Evolutionary conservation across 345 rosid species (phyloP), one percentile per base, ranked within the genome.

Genomic region (Pistacia vera): DNA sequence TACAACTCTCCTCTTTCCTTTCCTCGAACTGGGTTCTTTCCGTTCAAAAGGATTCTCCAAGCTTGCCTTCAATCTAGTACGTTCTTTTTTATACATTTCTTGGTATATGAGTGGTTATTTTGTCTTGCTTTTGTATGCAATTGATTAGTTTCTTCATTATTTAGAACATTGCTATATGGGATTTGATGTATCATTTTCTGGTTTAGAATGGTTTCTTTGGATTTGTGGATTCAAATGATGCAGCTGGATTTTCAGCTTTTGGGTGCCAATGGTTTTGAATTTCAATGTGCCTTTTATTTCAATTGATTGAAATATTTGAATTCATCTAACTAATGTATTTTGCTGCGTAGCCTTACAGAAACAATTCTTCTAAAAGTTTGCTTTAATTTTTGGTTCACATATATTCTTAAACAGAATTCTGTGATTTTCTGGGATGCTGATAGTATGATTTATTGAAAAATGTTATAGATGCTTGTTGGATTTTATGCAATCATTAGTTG

Each of bases 1-100:
- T 73, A 68, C 67, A 62, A 55, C 28, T 73, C 81, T 57, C 66
- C 71, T 58, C 51, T 79, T 78, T 79, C 82, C 5, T 58, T 83
- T 72, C 73, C 25, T 22, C 25, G 25, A 22, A 22, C 25, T 22
- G 25, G 25, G 25, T 22, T 22, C 25, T 22, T 22, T 22, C 25
- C 25, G 25, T 22, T 22, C 25, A 22, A 22, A 0, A 22, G 25
- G 25, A 22, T 22, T 22, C 25, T 22, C 25, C 25, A 22, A 22
- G 25, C 25, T 22, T 22, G 25, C 25, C 25, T 22, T 22, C 25
- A 22, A 22, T 22, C 25, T 22, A 22, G 25, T 22, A 22, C 25
- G 25, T 0, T 22, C 25, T 22, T 22, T 22, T 22, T 22, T 22
- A 22, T 22, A 0, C 25, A 22, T 58, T 83, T 72, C 73, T 12